Evolutionary conservation across 345 rosid genomes (phyloP).

Genomic region (Boechera divaricarpa): DNA sequence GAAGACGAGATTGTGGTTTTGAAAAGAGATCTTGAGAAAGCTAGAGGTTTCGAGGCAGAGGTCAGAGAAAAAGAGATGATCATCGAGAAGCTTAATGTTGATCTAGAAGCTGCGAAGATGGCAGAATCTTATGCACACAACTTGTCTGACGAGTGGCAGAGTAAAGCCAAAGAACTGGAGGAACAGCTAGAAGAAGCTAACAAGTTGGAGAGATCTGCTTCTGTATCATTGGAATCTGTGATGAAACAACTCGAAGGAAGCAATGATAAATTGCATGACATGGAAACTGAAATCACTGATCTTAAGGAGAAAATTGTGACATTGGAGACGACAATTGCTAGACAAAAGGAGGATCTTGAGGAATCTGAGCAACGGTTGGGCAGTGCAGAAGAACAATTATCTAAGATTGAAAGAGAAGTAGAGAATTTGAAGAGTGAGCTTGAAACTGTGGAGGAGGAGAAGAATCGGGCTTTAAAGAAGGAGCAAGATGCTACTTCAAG

Average conservation of each 20-base stretch:
- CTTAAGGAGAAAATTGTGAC: constrained; percentile 76
- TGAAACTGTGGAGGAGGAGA: constrained; percentile 71
- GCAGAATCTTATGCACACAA: constrained; percentile 85
- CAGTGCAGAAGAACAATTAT: constrained; percentile 57
- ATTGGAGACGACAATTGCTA: constrained; percentile 72
- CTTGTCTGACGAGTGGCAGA: constrained; percentile 75
- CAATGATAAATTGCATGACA: constrained; percentile 73
- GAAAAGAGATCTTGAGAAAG: constrained; percentile 65
- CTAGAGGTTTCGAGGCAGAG: constrained; percentile 56
- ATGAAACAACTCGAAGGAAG: constrained; percentile 83
- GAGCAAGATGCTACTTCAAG: constrained; percentile 81
- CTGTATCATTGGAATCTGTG: constrained; percentile 81
- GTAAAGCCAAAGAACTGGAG: constrained; percentile 69
- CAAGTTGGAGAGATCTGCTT: constrained; percentile 79
- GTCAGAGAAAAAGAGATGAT: constrained; percentile 63
- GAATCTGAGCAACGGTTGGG: constrained; percentile 56
- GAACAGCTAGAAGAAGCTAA: constrained; percentile 62
- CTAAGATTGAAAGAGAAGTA: constrained; percentile 51
- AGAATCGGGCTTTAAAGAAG: constrained; percentile 65
- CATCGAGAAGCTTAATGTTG: constrained; percentile 77
- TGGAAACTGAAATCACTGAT: constrained; percentile 60
- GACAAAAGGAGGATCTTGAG: constrained; percentile 72
- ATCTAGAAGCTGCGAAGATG: constrained; percentile 83
- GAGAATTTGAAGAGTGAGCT: constrained; percentile 65
- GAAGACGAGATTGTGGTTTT: constrained; percentile 63